These are phyloP conservation scores for Aspergillus campestris DNA, from an alignment of 495 filamentous ascomycete species.

Conservation along the genomic window DNA sequence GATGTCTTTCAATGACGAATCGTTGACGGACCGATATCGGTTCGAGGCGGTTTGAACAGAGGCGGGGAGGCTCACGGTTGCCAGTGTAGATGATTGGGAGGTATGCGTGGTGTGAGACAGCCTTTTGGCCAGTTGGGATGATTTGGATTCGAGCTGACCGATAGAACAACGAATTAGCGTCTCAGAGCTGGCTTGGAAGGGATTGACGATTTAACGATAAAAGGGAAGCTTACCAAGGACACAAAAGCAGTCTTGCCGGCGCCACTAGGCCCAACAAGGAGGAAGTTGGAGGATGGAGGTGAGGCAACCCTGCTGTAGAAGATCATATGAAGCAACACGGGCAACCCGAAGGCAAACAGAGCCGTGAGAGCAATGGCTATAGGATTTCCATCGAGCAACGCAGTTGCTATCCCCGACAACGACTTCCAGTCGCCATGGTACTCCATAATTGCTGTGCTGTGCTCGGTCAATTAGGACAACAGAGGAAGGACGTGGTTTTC, in stretches of 20 bases:
- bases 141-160: slow-evolving; percentile 41
- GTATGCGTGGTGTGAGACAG: slow-evolving; percentile 57
- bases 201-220: not conserved
- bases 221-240: slow-evolving; percentile 51
- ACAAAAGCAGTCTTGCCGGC: slow-evolving; percentile 84
- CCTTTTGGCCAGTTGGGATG: slow-evolving; percentile 23
- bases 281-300: slow-evolving; percentile 65
- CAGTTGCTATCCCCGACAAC: slow-evolving; percentile 29
- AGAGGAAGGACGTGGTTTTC: not conserved
- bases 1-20: slow-evolving; percentile 55
- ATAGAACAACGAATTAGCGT: not conserved
- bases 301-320: slow-evolving; percentile 60
- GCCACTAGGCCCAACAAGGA: slow-evolving; percentile 77
- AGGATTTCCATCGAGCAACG: slow-evolving; percentile 35
- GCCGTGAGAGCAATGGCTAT: slow-evolving; percentile 54
- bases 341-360: slow-evolving; percentile 61
- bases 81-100: slow-evolving; percentile 64
- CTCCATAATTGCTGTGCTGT: slow-evolving; percentile 17
- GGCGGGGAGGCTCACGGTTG: slow-evolving; percentile 64
- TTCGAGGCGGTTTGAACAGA: slow-evolving; percentile 53
- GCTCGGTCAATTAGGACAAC: not conserved
- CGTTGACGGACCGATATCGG: slow-evolving; percentile 61
- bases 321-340: slow-evolving; percentile 67
- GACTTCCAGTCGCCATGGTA: slow-evolving; percentile 28
- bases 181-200: not conserved